Conservation (phyloP, 257 asterid species). For the Henckelia pumila region DNA sequence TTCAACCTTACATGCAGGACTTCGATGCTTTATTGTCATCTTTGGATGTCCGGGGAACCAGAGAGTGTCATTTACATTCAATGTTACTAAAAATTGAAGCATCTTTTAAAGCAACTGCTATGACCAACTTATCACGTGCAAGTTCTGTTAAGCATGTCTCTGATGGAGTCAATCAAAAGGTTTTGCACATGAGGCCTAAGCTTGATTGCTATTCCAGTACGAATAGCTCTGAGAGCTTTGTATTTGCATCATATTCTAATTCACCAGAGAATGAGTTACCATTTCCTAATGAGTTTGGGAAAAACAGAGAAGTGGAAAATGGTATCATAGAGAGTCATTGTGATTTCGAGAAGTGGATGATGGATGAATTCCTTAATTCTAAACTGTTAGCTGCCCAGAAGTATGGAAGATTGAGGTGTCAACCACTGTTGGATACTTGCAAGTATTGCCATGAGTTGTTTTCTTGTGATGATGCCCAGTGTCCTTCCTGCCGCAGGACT, state of each 20-base stretch:
- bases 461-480: slow-evolving; percentile 49
- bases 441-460: slow-evolving; percentile 42
- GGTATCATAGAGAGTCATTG: slow-evolving; percentile 39
- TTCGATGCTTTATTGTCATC: slow-evolving; percentile 71
- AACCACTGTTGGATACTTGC: slow-evolving; percentile 55
- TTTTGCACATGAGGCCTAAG: slow-evolving; percentile 30
- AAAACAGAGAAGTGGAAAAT: slow-evolving; percentile 36
- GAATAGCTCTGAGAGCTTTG: slow-evolving; percentile 28
- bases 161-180: slow-evolving; percentile 30
- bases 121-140: slow-evolving; percentile 29
- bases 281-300: slow-evolving; percentile 30
- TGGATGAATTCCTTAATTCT: slow-evolving; percentile 61
- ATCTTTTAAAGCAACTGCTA: slow-evolving; percentile 52
- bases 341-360: slow-evolving; percentile 67
- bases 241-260: slow-evolving; percentile 16
- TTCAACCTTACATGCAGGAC: slow-evolving; percentile 41
- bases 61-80: slow-evolving; percentile 78
- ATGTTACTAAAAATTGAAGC: slow-evolving; percentile 69
- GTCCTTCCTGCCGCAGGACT: slow-evolving; percentile 49
- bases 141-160: slow-evolving; percentile 18
- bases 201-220: slow-evolving; percentile 21
- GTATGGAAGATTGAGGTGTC: slow-evolving; percentile 44
- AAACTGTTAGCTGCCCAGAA: slow-evolving; percentile 41
- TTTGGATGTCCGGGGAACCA: slow-evolving; percentile 76
- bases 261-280: slow-evolving; percentile 35